Evolutionary conservation across 345 rosid species (phyloP).

Genomic region (Syzygium oleosum): DNA sequence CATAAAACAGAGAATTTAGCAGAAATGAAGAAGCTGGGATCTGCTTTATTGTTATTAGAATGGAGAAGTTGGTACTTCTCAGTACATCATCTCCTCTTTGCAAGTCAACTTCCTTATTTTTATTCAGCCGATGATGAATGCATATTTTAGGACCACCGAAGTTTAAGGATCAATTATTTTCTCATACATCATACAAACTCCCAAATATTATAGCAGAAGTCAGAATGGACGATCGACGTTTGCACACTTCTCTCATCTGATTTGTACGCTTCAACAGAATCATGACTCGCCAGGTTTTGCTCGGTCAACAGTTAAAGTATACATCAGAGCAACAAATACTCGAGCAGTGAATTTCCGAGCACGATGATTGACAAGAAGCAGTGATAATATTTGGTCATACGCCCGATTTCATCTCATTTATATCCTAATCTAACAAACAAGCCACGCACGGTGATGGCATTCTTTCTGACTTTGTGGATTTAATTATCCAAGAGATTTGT

Average conservation of each 20-base stretch:
- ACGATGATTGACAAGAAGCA: neutral
- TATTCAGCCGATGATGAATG: neutral
- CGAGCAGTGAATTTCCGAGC: neutral
- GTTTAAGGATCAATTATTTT: neutral
- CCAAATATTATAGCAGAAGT: neutral
- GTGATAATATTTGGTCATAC: neutral
- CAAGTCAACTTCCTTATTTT: neutral
- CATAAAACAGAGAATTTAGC: neutral
- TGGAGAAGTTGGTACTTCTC: neutral
- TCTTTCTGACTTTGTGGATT: neutral
- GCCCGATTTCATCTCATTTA: neutral
- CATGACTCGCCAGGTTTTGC: neutral
- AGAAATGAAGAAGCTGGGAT: neutral
- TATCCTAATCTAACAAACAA: neutral
- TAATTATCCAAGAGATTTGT: neutral
- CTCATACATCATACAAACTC: neutral
- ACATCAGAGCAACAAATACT: neutral
- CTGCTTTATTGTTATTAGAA: neutral
- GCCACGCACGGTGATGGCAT: slow-evolving; percentile 8
- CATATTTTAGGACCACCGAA: neutral
- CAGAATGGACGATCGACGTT: neutral
- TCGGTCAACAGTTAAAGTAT: neutral
- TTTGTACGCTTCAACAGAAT: neutral
- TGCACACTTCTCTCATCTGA: neutral
- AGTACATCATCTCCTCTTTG: neutral